Base-by-base conservation (phyloP, 1,139 yeast species). In the Suhomyces bokatorum region DNA sequence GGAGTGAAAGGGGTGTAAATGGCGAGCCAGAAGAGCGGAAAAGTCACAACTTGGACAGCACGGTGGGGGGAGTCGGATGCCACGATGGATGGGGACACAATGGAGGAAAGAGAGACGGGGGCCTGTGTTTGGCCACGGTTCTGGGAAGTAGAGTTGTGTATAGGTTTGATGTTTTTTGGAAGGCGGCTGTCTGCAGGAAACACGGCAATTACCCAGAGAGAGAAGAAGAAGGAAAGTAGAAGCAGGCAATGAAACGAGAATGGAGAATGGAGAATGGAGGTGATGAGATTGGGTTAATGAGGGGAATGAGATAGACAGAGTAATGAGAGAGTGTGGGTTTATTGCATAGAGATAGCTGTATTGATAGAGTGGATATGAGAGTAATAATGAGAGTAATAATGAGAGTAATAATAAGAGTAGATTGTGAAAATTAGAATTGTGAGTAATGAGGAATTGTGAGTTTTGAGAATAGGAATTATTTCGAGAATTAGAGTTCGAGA, bases 121-220 rank as follows among this genome's bases (percentile, higher is more conserved):
- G 35, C 30, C 35, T 11, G 17, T 15, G 35, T 28, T 35, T 36
- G 39, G 33, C 32, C 26, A 36, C 28, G 33, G 32, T 29, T 17
- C 13, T 6, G 14, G 7, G 4, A 12, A 28, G 10, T n/a, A 37
- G 35, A 34, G 40, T 37, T 28, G 30, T 37, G 34, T 17, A 15
- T 35, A 35, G 37, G 34, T 28, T 26, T 40, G 22, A 32, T 39
- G 39, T 35, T 40, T 40, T 35, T 39, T 37, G 34, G 26, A 28
- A 28, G 14, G 14, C 22, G 38, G 30, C 35, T 30, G 36, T 35
- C 35, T 40, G 43, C 43, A 40, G 43, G 43, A 35, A 6, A 11
- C 13, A 20, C 34, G 34, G 34, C 28, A 17, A 22, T 13, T 3
- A 9, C 14, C 3, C 32, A 30, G 32, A 30, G 9, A 32, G 13